Evolutionary conservation across 352 stramenopile species (phyloP), one percentile per base, ranked within the genome.

Genomic region (Globisporangium emineosum): DNA sequence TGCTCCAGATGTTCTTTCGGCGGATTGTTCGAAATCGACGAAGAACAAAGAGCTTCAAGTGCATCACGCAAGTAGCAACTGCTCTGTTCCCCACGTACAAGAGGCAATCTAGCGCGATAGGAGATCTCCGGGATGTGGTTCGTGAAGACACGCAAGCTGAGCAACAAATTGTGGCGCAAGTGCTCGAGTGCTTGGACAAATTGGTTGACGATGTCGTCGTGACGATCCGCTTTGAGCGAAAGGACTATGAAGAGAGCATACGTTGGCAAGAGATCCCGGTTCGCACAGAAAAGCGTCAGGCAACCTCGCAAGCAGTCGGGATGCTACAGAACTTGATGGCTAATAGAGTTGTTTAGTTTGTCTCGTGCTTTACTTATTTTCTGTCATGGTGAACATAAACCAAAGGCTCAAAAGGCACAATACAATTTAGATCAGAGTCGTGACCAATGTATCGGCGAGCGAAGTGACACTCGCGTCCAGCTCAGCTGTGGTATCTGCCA

Each of bases 1-100:
- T 70, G 25, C 54, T 85, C 2, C 74, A 83, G 71, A 83, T 85
- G 64, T 69, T 66, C 52, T 33, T 49, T 43, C 64, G 72, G 13
- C 64, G 75, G 29, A 29, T 71, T 27, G 7, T 69, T 7, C 57
- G 65, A 21, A 7, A 40, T 7, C 15, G 5, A 1, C 67, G 65
- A 5, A 62, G 51, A 45, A 8, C 33, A 13, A 64, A 23, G 17
- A 64, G 47, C 54, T 59, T 33, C 21, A 66, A 43, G 27, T 27
- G 13, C 10, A 30, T 55, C 25, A 29, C 19, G n/a, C 47, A 33
- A 29, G 27, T n/a, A 15, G 6, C 12, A 30, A 29, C 8, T 21
- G 21, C 33, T 35, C 19, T n/a, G 15, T 8, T 23, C 6, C 19
- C 32, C n/a, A 42, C n/a, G 2, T 61, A 50, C 30, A 52, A 19